These are phyloP conservation scores for Cercospora zeina DNA, from an alignment of 2,329 filamentous ascomycete species.

Conservation along the genomic window DNA sequence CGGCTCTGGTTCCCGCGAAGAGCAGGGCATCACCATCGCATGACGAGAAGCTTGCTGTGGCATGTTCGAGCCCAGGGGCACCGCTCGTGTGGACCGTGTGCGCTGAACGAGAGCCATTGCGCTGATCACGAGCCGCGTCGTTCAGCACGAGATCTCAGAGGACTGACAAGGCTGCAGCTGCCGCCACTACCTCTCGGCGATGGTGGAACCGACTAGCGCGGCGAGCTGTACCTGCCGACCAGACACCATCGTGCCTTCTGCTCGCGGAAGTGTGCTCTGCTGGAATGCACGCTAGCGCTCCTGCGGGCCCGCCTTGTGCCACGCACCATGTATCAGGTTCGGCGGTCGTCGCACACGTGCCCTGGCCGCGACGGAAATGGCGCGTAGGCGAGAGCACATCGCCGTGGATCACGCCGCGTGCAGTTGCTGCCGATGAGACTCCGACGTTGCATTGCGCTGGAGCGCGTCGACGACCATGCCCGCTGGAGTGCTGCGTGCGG, in stretches of 20 bases:
- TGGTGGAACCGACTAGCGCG: slow-evolving; percentile 9
- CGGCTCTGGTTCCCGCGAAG: background rate
- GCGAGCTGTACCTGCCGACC: slow-evolving; percentile 29
- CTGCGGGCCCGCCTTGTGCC: slow-evolving; percentile 30
- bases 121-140: background rate
- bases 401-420: slow-evolving; percentile 13
- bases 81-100: slow-evolving; percentile 1
- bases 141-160: slow-evolving; percentile 7
- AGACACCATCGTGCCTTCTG: background rate
- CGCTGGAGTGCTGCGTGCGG: too few species aligned
- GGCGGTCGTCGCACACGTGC: slow-evolving; percentile 5
- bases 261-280: slow-evolving; percentile 16
- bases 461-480: background rate
- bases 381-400: slow-evolving; percentile 5
- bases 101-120: background rate
- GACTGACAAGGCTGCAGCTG: background rate
- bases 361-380: slow-evolving; percentile 16
- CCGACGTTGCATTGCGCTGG: slow-evolving; percentile 2
- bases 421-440: slow-evolving; percentile 13
- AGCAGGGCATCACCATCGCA: background rate
- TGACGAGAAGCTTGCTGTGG: background rate
- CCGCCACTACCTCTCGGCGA: background rate
- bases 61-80: background rate
- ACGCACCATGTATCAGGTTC: slow-evolving; percentile 34
- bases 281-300: slow-evolving; percentile 33